phyloP scores from a whole-genome alignment of 2,329 filamentous ascomycete species.

The Fusarium denticulatum region DNA sequence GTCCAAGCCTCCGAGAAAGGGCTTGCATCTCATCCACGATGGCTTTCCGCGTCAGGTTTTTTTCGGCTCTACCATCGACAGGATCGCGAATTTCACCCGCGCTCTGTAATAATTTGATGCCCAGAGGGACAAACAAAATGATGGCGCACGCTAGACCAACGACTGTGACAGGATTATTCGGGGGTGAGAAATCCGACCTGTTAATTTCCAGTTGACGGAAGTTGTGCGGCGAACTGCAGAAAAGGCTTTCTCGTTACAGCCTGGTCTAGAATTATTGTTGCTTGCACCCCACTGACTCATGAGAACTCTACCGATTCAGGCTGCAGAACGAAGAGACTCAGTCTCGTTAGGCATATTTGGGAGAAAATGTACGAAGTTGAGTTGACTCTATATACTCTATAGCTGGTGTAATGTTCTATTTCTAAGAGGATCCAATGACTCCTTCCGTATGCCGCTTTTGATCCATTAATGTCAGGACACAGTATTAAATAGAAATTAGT shows the following conservation, averaged over 20 bases:
- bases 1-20: neutral
- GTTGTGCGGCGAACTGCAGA: neutral
- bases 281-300: neutral
- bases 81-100: neutral
- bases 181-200: too few species aligned
- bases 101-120: neutral
- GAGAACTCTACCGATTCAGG: neutral
- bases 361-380: neutral
- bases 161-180: neutral
- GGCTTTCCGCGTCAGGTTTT: neutral
- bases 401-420: neutral
- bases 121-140: neutral
- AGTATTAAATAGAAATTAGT: neutral
- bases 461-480: rapidly evolving
- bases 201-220: neutral
- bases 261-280: neutral
- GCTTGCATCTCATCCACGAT: neutral
- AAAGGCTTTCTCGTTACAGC: neutral
- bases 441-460: neutral
- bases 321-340: neutral
- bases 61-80: neutral
- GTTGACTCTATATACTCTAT: neutral
- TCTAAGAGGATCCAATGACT: neutral
- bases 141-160: neutral
- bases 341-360: too few species aligned